Evolutionary conservation across 129 eudicot species (phyloP).

Genomic region (Flaveria linearis): DNA sequence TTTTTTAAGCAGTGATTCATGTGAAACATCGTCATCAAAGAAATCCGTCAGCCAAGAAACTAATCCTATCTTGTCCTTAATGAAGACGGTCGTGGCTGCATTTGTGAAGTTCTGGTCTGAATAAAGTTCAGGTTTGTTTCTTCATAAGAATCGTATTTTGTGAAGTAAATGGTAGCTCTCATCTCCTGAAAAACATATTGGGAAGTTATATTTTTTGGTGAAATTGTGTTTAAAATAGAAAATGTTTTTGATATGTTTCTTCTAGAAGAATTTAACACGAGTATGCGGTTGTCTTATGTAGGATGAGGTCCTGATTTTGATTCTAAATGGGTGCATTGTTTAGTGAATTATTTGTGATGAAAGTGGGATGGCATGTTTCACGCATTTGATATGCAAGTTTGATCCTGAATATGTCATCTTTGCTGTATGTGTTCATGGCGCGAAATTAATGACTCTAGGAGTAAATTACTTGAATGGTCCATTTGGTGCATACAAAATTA

Average conservation of each 20-base stretch:
- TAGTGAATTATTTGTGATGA: neutral
- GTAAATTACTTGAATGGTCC: too few species aligned
- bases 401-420: neutral
- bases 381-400: neutral
- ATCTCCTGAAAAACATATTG: neutral
- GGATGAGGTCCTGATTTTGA: neutral
- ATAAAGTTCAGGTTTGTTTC: constrained; percentile 33
- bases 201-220: neutral
- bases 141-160: neutral
- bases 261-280: neutral
- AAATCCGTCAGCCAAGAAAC: constrained; percentile 41
- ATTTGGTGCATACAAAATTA: too few species aligned
- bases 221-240: neutral
- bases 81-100: constrained; percentile 52
- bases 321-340: constrained; percentile 5
- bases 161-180: constrained; percentile 23
- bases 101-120: constrained; percentile 74
- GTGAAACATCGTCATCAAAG: constrained; percentile 44
- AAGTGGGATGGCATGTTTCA: neutral
- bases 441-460: too few species aligned
- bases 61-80: constrained; percentile 47
- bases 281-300: neutral
- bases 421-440: neutral
- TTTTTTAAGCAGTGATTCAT: constrained; percentile 51
- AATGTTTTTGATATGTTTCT: constrained; percentile 4